Percentiles rank a stretch among this genome's conserved stretches.
phyloP scores from a whole-genome alignment of 305 asterid genomes.

The Ajuga reptans region DNA sequence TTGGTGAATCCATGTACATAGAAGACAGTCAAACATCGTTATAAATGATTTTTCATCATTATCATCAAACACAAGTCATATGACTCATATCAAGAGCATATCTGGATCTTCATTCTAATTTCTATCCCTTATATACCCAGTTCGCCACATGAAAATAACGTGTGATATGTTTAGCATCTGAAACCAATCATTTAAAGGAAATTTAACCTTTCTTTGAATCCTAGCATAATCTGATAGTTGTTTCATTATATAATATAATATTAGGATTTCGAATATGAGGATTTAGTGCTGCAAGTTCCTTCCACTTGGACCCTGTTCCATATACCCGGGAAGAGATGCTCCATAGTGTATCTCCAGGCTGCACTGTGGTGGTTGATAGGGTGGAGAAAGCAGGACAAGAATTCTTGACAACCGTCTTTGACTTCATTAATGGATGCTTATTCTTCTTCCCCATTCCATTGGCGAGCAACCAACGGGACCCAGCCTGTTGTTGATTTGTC shows the following conservation, averaged over 20 bases:
- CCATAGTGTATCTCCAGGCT: conserved; percentile 72
- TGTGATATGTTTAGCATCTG: neutral
- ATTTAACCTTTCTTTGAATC: neutral
- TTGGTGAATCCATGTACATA: neutral
- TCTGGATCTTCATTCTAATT: neutral
- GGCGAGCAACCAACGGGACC: conserved; percentile 95
- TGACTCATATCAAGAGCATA: neutral
- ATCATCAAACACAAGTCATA: neutral
- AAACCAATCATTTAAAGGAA: neutral
- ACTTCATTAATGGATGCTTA: conserved; percentile 72
- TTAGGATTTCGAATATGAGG: conserved; percentile 41
- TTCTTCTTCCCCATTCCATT: conserved; percentile 99
- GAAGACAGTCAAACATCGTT: no score
- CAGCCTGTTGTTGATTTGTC: conserved; percentile 58
- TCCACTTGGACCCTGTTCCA: conserved; percentile 55
- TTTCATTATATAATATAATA: conserved; percentile 40
- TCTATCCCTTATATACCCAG: conserved; percentile 1
- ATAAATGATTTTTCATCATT: neutral
- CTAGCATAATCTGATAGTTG: conserved; percentile 40
- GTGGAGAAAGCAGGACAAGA: conserved; percentile 36
- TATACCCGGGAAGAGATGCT: conserved; percentile 64
- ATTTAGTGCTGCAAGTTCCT: conserved; percentile 45
- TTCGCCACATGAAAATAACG: conserved; percentile 1
- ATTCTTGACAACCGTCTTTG: conserved; percentile 35
- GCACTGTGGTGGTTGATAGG: conserved; percentile 32